A percentile compares a stretch with the other conserved stretches of the same genome.
Conservation (phyloP, 192 early-diverging fungal species). For the Gamsiella multidivaricata region DNA sequence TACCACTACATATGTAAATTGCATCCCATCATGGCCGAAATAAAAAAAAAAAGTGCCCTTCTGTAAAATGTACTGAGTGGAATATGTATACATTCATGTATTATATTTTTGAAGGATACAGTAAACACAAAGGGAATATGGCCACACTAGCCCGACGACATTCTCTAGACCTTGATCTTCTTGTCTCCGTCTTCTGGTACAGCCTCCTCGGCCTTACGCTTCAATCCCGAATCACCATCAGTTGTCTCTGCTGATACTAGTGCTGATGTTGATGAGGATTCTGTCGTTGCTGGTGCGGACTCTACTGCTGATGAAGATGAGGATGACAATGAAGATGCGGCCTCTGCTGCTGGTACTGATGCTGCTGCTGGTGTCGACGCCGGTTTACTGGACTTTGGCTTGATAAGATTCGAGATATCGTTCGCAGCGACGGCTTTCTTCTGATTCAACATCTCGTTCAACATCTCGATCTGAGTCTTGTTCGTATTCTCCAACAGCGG, state of each 20-base stretch:
- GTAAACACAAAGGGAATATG: too few relatives aligned
- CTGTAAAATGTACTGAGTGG: too few relatives aligned
- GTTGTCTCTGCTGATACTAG: constrained; percentile 17
- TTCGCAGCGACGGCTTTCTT: constrained; percentile 12
- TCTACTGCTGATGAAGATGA: constrained; percentile 2
- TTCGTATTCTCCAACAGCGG: constrained; percentile 40
- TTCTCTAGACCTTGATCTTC: constrained; percentile 37
- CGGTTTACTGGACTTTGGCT: constrained; percentile 37
- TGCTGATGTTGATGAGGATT: background rate
- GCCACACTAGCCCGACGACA: too few relatives aligned
- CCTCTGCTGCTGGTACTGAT: constrained; percentile 8
- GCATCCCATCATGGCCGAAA: too few relatives aligned
- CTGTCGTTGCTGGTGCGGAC: constrained; percentile 5
- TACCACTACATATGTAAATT: too few relatives aligned
- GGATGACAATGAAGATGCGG: constrained; percentile 5
- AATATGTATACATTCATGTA: background rate
- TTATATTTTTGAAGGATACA: background rate
- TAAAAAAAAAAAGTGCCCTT: too few relatives aligned
- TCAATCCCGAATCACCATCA: constrained; percentile 28
- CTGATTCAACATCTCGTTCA: constrained; percentile 21
- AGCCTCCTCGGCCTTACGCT: constrained; percentile 44
- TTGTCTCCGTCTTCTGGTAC: constrained; percentile 27
- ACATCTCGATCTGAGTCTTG: constrained; percentile 30
- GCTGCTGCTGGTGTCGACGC: constrained; percentile 4
- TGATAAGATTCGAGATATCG: constrained; percentile 47